Evolutionary conservation across 2,329 filamentous ascomycete species (phyloP).

Genomic region (Talaromyces funiculosus): DNA sequence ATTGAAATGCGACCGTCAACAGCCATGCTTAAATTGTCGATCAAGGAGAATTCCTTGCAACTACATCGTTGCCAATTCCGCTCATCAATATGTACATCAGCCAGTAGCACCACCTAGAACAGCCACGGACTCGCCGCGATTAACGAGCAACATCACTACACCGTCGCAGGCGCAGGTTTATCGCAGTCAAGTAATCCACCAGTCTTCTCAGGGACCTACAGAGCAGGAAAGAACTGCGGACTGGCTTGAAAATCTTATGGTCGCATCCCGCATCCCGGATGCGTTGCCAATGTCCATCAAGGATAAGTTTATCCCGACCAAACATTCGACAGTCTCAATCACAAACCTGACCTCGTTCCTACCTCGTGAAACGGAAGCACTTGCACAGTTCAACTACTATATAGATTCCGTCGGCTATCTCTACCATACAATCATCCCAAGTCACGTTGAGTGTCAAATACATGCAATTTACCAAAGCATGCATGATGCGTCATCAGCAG

Average conservation of each 20-base stretch:
- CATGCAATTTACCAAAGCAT: slow-evolving; percentile 26
- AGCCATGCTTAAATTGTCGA: slow-evolving; percentile 47
- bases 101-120: not conserved
- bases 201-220: slow-evolving; percentile 6
- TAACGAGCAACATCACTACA: slow-evolving; percentile 21
- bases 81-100: not conserved
- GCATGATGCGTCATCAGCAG: slow-evolving; percentile 11
- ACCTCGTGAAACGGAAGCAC: slow-evolving; percentile 26
- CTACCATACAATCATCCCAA: slow-evolving; percentile 32
- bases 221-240: not conserved
- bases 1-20: slow-evolving; percentile 51
- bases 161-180: slow-evolving; percentile 18
- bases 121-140: not conserved
- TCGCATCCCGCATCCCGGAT: slow-evolving; percentile 7
- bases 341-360: slow-evolving; percentile 21
- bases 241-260: slow-evolving; percentile 11
- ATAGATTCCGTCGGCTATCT: slow-evolving; percentile 29
- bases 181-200: slow-evolving; percentile 25
- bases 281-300: slow-evolving; percentile 6
- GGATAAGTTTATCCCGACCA: not conserved
- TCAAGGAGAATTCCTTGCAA: slow-evolving; percentile 26
- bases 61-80: slow-evolving; percentile 15
- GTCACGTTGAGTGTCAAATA: slow-evolving; percentile 22
- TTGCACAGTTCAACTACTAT: slow-evolving; percentile 30
- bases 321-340: slow-evolving; percentile 14